Conservation (phyloP, 2,329 filamentous ascomycete species). For the Botrytis fabae region DNA sequence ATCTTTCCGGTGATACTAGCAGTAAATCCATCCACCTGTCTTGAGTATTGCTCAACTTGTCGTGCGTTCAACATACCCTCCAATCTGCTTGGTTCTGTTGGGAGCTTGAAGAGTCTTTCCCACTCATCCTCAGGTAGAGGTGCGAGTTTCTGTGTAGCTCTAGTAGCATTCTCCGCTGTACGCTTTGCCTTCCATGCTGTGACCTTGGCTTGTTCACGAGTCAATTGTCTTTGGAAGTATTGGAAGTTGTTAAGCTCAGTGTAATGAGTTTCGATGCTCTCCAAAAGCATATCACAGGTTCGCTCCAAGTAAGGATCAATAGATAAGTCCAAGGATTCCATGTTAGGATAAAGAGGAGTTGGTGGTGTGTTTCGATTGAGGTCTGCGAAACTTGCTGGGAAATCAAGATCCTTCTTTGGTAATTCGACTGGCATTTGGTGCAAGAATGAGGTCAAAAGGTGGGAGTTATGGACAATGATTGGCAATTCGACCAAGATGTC, state of each 20-base stretch:
- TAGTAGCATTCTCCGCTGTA: conserved; percentile 89
- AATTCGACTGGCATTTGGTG: conserved; percentile 80
- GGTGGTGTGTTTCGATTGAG: conserved; percentile 65
- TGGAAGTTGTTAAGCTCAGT: conserved; percentile 99
- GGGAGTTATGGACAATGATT: conserved; percentile 90
- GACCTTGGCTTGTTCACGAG: conserved; percentile 94
- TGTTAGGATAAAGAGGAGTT: conserved; percentile 78
- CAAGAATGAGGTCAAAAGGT: conserved; percentile 91
- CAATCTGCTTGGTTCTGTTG: conserved; percentile 81
- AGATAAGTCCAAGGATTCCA: conserved; percentile 81
- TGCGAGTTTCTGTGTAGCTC: conserved; percentile 82
- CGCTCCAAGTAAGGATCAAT: conserved; percentile 98
- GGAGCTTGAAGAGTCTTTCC: conserved; percentile 97
- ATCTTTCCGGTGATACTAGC: conserved; percentile 92
- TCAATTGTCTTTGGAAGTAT: conserved; percentile 91
- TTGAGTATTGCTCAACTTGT: conserved; percentile 97
- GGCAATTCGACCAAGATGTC: conserved; percentile 92
- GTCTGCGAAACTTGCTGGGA: conserved; percentile 77
- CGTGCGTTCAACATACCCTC: conserved; percentile 61
- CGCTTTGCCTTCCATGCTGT: conserved; percentile 95
- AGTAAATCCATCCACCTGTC: conserved; percentile 95
- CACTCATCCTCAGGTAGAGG: conserved; percentile 95
- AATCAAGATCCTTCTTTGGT: conserved; percentile 65
- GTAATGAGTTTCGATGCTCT: conserved; percentile 97
- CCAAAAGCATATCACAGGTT: conserved; percentile 92